Conservation (phyloP, 768 basidiomycete species). For the Pleurotus salmoneostramineus region DNA sequence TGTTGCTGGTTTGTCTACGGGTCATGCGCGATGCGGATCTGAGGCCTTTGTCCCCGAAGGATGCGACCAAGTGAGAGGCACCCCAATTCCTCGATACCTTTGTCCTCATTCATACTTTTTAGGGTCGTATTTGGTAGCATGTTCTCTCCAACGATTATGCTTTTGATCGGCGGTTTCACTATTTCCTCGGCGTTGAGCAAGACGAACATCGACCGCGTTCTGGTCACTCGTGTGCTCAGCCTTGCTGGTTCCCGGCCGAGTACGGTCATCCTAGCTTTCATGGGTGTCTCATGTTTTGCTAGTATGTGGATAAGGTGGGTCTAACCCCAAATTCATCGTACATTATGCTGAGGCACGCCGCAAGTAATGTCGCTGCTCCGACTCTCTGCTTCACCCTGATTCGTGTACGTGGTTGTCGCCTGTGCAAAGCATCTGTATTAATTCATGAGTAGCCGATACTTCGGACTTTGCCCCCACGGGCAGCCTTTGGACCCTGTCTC, state of each 20-base stretch:
- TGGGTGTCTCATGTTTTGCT: slow-evolving; percentile 95
- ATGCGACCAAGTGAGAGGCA: slow-evolving; percentile 74
- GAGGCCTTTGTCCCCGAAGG: slow-evolving; percentile 49
- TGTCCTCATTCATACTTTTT: slow-evolving; percentile 7
- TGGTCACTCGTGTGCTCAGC: slow-evolving; percentile 87
- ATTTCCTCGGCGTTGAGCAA: slow-evolving; percentile 96
- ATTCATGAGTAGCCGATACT: slow-evolving; percentile 72
- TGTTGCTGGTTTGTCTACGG: slow-evolving; percentile 80
- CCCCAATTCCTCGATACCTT: not conserved
- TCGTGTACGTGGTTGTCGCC: slow-evolving; percentile 50
- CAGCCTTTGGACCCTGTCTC: slow-evolving; percentile 84
- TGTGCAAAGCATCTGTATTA: not conserved
- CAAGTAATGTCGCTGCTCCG: slow-evolving; percentile 93
- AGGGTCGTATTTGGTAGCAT: slow-evolving; percentile 92
- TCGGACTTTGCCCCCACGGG: slow-evolving; percentile 82
- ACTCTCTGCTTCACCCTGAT: slow-evolving; percentile 96
- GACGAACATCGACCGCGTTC: slow-evolving; percentile 87
- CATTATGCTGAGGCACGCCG: slow-evolving; percentile 10
- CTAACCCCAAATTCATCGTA: not conserved
- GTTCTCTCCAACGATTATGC: slow-evolving; percentile 98
- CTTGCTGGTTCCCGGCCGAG: slow-evolving; percentile 87
- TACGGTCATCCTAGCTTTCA: slow-evolving; percentile 87
- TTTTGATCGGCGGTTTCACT: slow-evolving; percentile 96
- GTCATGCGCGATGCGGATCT: slow-evolving; percentile 67
- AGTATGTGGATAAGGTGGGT: slow-evolving; percentile 97